Evolutionary conservation across 1,284 basidiomycete genomes (phyloP), one percentile per base, ranked within the genome.

Genomic region (Tremellales sp.): DNA sequence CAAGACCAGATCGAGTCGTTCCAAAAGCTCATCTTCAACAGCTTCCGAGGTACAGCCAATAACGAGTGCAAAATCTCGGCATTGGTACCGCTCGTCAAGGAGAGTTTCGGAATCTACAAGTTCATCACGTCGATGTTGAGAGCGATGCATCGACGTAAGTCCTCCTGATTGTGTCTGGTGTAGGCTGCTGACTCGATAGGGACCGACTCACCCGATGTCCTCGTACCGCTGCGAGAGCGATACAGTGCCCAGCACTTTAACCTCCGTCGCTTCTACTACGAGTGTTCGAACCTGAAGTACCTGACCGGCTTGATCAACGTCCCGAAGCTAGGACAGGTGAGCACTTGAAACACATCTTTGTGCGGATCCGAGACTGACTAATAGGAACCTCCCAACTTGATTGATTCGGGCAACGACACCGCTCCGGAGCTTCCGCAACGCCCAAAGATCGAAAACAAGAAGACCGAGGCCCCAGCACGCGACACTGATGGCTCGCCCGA

Each of bases 1-100:
- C 92, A 97, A 78, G 92, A 97, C 70, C 89, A 94, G 71, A 97
- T 97, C 50, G 92, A 97, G 67, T 88, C 89, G 3, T 97, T 97
- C 78, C 91, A 97, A 68, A 91, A 92, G 74, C 85, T 92, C 78
- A 85, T 96, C 52, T 97, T 96, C 68, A 84, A 89, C 8, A 87
- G 91, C 73, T 96, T 97, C 78, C 81, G 85, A 49, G 83, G 87
- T 54, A 89, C 89, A 17, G 79, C 83, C 43, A 96, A 93, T 71
- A 97, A 97, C 60, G 92, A 97, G 75, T 94, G 92, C 72, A 85
- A 90, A 29, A 97, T 97, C 53, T 91, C 91, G 35, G 80, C 92
- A 1, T 78, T 97, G 39, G 92, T 97, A 0, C 92, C 92, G 23
- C 81, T 94, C 15, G 92, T 97, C 49, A 96, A 97, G 76, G 92